Evolutionary conservation across 1,139 yeast species (phyloP).

Genomic region (Meyerozyma carpophila): DNA sequence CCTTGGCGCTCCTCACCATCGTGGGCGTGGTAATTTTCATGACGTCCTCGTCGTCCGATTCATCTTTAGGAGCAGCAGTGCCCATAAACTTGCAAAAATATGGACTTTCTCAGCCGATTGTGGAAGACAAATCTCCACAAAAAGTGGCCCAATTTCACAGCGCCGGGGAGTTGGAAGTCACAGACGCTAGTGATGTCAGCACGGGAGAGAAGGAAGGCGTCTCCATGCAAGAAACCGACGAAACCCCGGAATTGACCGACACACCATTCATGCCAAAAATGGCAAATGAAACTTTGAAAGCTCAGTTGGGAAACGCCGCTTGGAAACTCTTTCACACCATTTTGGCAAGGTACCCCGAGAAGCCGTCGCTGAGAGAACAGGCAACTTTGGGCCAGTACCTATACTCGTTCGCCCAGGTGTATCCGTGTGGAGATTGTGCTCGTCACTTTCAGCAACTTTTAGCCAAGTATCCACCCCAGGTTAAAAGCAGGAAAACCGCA

Average conservation of each 20-base stretch:
- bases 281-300: constrained; percentile 58
- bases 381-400: constrained; percentile 53
- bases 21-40: constrained; percentile 22
- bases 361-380: constrained; percentile 61
- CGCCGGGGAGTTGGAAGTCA: background rate
- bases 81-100: constrained; percentile 16
- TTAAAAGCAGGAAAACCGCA: constrained; percentile 70
- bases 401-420: constrained; percentile 65
- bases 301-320: constrained; percentile 80
- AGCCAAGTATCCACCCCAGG: constrained; percentile 77
- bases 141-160: background rate
- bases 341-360: constrained; percentile 84
- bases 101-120: background rate
- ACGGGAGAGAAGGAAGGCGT: background rate
- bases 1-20: constrained; percentile 19
- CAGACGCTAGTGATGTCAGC: background rate
- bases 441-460: constrained; percentile 75
- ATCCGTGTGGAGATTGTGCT: constrained; percentile 95
- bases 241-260: constrained; percentile 23
- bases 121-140: background rate
- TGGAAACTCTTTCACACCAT: constrained; percentile 89
- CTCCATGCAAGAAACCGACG: background rate
- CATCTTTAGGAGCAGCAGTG: constrained; percentile 18
- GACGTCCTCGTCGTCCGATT: constrained; percentile 16
- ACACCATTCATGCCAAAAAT: constrained; percentile 82